Base-by-base conservation (phyloP, 1,139 yeast genomes). In the Candida sp. region DNA sequence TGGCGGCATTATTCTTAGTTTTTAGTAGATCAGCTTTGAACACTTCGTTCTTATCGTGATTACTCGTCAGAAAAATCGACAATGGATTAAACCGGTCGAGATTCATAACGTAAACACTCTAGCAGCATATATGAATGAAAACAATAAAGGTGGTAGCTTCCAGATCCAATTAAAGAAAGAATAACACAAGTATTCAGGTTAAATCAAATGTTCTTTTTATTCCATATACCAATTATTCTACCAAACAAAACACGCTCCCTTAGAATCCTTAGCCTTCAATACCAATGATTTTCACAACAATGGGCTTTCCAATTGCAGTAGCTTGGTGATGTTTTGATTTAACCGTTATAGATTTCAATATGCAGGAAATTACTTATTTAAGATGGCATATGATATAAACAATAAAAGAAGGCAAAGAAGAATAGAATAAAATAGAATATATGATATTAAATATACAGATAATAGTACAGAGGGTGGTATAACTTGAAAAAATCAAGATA, bases 11-110 rank as follows among this genome's bases (percentile, higher is more conserved):
- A 29, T 9, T 9, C 32, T 23, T 21, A 40, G 39, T 36, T 23
- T 34, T 42, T 15, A 51, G 48, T 38, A 21, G 35, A 3, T 8
- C 35, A 45, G 21, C 52, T 50, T 46, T 38, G 53, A 25, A 21
- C 3, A 5, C 15, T 15, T 22, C 23, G 21, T 22, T 15, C 6
- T n/a, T 21, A 7, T 27, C 21, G 19, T 15, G 19, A 32, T 30
- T n/a, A 15, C 21, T 25, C 8, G 22, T 38, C 23, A 57, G 46
- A 44, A 57, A 59, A 35, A 46, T 53, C 32, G 68, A 52, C 38
- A 66, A 52, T 23, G 66, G 68, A 48, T 61, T 62, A 39, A 64
- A 57, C 43, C 65, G 50, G 47, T 64, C 70, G 44, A 66, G 64
- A 52, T 66, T 67, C 72, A 67, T 66, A 9, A 32, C 19, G 2